Base-by-base conservation (phyloP, 1,284 basidiomycete genomes). In the Sporisorium iseilematis-ciliati region DNA sequence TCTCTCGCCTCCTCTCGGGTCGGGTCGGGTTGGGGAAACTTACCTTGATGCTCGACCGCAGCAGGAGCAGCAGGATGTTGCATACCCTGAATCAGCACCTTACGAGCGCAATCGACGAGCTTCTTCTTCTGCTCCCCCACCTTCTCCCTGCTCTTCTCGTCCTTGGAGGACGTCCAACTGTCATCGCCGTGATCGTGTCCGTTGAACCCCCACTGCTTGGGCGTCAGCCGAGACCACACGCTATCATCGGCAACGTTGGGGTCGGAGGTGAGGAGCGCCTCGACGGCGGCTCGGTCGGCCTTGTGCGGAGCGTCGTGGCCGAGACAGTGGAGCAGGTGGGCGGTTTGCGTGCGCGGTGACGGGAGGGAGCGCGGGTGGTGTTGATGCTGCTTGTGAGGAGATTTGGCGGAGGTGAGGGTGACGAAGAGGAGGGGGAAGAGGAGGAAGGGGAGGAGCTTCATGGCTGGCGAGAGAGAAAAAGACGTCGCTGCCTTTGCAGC, bases 191-290 rank as follows among this genome's bases (percentile, higher is more conserved):
- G 21, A 16, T 60, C 40, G 45, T 64, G 60, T 2, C 48, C 57
- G 7, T 56, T 41, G 23, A 71, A 71, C 6, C 68, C 68, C 68
- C 68, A 71, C 2, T 48, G 38, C 8, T 40, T 43, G 1, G 68
- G 68, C 0, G 26, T 14, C 21, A 71, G 68, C 2, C 46, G 40
- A 1, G 43, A 40, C 62, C 57, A 62, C 1, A 61, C 50, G 0
- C 5, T 4, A 7, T 71, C 68, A 21, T 61, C 51, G 12, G 38
- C 5, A 0, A 57, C 58, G 21, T 57, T 40, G 2, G 69, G 46
- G 10, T 55, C 40, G 33, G 58, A 18, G 1, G 49, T 11, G 26
- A 66, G 8, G 6, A 72, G 23, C 20, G 56, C 18, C 31, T 57
- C 29, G 18, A 72, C 49, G 18, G 33, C 42, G 29, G 41, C 11